Conservation (phyloP, 805 yeast species). For the Nakazawaea peltata region DNA sequence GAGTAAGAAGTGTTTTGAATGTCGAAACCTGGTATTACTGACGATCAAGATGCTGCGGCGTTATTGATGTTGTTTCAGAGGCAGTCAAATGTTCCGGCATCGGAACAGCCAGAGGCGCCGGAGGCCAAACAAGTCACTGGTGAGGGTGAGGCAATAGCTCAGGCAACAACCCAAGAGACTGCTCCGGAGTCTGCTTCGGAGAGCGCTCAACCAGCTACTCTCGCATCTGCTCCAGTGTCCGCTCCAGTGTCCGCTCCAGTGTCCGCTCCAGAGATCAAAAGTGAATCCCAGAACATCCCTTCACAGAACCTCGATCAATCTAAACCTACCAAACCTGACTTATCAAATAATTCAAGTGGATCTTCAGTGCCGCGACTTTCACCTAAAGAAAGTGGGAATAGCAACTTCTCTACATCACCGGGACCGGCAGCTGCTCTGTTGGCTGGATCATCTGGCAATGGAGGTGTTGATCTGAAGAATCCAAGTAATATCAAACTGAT, state of each 20-base stretch:
- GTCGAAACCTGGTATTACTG: too few species aligned
- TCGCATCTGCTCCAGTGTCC: background rate
- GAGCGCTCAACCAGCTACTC: too few species aligned
- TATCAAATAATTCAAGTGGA: slow-evolving; percentile 1
- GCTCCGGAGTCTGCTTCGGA: too few species aligned
- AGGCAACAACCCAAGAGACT: too few species aligned
- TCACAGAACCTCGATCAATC: background rate
- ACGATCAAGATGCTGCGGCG: slow-evolving; percentile 30
- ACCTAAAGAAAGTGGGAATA: too few species aligned
- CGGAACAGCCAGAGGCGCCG: too few species aligned
- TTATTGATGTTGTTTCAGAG: slow-evolving; percentile 29
- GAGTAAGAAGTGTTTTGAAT: too few species aligned
- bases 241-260: background rate
- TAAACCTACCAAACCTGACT: slow-evolving; percentile 1
- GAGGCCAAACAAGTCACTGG: too few species aligned
- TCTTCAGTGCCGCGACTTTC: too few species aligned
- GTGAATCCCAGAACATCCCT: background rate
- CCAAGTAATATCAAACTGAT: slow-evolving; percentile 39
- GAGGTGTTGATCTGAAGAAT: slow-evolving; percentile 1
- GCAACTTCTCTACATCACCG: slow-evolving; percentile 23
- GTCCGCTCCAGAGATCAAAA: background rate
- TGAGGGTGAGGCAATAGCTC: too few species aligned
- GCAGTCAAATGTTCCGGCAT: too few species aligned
- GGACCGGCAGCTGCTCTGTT: slow-evolving; percentile 31
- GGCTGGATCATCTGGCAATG: slow-evolving; percentile 21